Base-by-base conservation (phyloP, 345 rosid species). In the Euphorbia lathyris region DNA sequence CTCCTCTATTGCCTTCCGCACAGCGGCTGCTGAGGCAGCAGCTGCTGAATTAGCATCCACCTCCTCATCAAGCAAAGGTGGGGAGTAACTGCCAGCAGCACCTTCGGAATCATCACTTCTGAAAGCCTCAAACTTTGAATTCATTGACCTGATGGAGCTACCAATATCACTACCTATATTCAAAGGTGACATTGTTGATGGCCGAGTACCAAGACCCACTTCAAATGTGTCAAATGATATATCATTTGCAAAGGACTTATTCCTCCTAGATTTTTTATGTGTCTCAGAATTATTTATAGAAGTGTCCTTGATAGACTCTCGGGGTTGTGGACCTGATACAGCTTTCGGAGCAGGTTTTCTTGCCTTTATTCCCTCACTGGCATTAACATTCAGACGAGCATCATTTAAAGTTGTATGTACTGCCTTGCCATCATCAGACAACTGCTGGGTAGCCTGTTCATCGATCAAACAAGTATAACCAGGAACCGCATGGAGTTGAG, bases 21-120 rank as follows among this genome's bases (percentile, higher is more conserved):
- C 81, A 22, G 95, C 98, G 60, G 97, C 97, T 2, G 89, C 97
- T 55, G 96, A 94, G 73, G 87, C 80, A 17, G 97, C 95, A 6
- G 98, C 98, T 75, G 74, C 82, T 56, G 96, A 94, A 82, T 88
- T 81, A 61, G 63, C 78, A 76, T 91, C 96, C 69, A 90, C 74
- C 76, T 90, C 89, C 64, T 84, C 91, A 68, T 88, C 94, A 71
- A 85, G 83, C 66, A 66, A 80, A 68, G 86, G 74, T 22, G 96
- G 94, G 22, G 95, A 86, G 66, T 75, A 74, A 67, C 73, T 69
- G 65, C 83, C 77, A 10, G 71, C 69, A 64, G 30, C 77, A 72
- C 38, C 79, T 76, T 81, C 86, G 32, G 79, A 75, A 79, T 72
- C 71, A 66, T 72, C 75, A 72, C 64, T 74, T 55, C 76, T 71